These are phyloP conservation scores for Paramecium octaurelia DNA, from an alignment of 73 alveolate genomes.

Conservation along the genomic window DNA sequence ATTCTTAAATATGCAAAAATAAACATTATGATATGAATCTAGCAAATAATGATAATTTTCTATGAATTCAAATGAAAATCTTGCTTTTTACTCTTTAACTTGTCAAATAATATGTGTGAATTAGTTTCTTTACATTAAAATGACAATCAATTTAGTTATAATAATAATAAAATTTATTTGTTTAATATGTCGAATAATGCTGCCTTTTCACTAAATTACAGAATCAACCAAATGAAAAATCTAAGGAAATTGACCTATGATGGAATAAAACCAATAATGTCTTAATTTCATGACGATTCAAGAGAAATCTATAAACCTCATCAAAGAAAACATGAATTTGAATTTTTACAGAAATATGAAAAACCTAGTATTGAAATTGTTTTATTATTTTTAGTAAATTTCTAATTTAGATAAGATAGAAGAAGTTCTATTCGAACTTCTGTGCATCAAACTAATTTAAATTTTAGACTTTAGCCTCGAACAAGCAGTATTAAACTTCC, in stretches of 20 bases:
- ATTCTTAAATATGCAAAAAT: too few relatives aligned
- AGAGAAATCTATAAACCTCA: background rate
- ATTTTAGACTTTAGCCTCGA: background rate
- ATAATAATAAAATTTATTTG: background rate
- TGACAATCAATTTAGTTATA: background rate
- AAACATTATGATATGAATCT: too few relatives aligned
- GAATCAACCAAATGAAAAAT: background rate
- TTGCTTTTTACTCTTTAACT: too few relatives aligned
- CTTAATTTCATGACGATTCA: background rate
- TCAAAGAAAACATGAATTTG: slow-evolving; percentile 5
- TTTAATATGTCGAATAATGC: background rate
- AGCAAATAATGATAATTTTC: too few relatives aligned
- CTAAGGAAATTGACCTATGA: background rate
- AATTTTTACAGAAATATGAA: slow-evolving; percentile 23
- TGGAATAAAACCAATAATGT: background rate
- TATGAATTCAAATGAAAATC: too few relatives aligned
- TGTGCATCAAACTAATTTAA: background rate
- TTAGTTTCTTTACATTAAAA: too few relatives aligned
- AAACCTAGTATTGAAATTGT: background rate
- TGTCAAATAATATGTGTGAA: too few relatives aligned
- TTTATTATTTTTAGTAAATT: background rate
- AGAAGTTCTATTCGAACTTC: background rate
- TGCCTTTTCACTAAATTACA: background rate
- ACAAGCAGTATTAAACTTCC: background rate
- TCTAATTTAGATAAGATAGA: slow-evolving; percentile 31